Evolutionary conservation across 805 yeast genomes (phyloP), one percentile per base, ranked within the genome.

Genomic region (Lachancea meyersii): DNA sequence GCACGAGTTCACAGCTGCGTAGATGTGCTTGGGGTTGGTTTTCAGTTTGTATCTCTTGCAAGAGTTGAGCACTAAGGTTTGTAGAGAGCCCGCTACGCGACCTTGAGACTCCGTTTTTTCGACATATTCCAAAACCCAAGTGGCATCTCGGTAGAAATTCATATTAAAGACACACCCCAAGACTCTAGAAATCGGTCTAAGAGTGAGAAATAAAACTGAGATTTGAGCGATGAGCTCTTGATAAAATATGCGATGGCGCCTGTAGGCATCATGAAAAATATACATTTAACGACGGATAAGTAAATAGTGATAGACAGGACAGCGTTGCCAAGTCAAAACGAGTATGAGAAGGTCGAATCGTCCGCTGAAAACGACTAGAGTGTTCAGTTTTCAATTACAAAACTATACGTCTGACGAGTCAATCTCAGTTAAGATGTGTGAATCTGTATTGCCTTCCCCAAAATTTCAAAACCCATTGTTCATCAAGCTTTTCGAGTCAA

Each of bases 11-110:
- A 88, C 87, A 21, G 91, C 66, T 0, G 97, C 98, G 68, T 72
- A 87, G 1, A 89, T 66, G 57, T 91, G 96, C 54, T 84, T 86
- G 1, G 97, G 95, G 46, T 87, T 77, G 0, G 80, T 68, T 54
- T 74, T 69, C 43, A 81, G 59, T 52, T 68, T 70, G 42, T 68
- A 70, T 34, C 61, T 63, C 46, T 67, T 73, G 6, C 78, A 61
- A 2, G 73, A 69, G 33, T 70, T 74, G 54, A 79, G 72, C 3
- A 80, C 71, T 20, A 80, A 57, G 4, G 69, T 64, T 48, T 75
- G 78, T 36, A 79, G 54, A 1, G 84, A 76, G 0, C 84, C 84
- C 18, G 72, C 69, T 38, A 60, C 52, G 31, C 54, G 44, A 35
- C 62, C 64, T 40, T 47, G 62, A 46, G 53, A 44, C 23, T 57